Evolutionary conservation across 106 monocot species (phyloP), one percentile per base, ranked within the genome.

Genomic region (Apostasia shenzhenica): DNA sequence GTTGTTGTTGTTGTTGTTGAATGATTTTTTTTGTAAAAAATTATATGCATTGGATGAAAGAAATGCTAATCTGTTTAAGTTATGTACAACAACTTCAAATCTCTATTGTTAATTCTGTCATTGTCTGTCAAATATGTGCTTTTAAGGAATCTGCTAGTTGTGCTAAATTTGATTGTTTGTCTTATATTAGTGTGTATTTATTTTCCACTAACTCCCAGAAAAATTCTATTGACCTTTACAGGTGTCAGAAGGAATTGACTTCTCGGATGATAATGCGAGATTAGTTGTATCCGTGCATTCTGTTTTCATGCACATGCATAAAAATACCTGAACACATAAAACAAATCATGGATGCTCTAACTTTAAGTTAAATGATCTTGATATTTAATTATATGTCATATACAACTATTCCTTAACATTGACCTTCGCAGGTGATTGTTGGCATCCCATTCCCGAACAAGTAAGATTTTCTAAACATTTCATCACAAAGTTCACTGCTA

Each of bases 191-290:
- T 26, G 26, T 26, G 26, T 26, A 26, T 26, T 26, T 26, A 26
- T 26, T 26, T 26, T 26, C 26, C 26, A 26, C 26, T 26, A 26
- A 26, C 0, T 26, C 26, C 0, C 26, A 26, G 26, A 26, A 26
- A 26, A 26, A 26, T 26, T 26, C 26, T 26, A 48, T 14, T 51
- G 45, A 11, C 51, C 10, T n/a, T 68, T 83, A 13, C 79, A 99
- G 92, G 93, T 93, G 45, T 99, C 99, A 63, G 99, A 99, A 80
- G 99, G 99, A 64, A 93, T 99, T 72, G 93, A 99, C 70, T 99
- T 99, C 72, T 85, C 99, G 55, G 87, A 99, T 90, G 93, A 93
- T 49, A 92, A 93, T 82, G 99, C 99, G 74, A 82, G 99, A 90
- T 90, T 87, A 52, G 99, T 99, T 79, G 99, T 93, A 99, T 99